These are phyloP conservation scores for Celoporthe dispersa DNA, from an alignment of 2,329 filamentous ascomycete species.

Conservation along the genomic window DNA sequence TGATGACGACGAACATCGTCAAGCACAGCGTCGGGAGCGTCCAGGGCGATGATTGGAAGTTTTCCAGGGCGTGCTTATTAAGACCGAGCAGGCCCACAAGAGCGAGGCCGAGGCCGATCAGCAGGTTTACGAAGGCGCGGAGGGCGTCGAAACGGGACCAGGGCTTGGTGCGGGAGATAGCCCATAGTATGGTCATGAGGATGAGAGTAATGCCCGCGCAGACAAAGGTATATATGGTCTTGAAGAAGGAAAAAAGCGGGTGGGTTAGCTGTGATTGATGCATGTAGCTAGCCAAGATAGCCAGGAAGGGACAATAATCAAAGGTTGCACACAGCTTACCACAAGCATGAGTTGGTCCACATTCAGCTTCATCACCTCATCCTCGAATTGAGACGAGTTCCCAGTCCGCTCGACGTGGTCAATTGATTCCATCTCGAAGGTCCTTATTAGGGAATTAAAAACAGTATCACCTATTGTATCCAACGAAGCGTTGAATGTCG, in stretches of 20 bases:
- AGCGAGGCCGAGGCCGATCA: conserved; percentile 33
- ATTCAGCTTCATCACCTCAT: conserved; percentile 21
- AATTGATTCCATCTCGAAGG: conserved; percentile 33
- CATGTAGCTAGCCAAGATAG: neutral
- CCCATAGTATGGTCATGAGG: conserved; percentile 34
- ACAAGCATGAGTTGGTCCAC: conserved; percentile 26
- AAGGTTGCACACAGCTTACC: conserved; percentile 19
- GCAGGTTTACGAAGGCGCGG: conserved; percentile 32
- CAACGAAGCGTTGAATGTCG: neutral
- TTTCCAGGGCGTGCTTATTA: conserved; percentile 12
- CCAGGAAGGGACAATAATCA: neutral
- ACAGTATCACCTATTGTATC: conserved; percentile 15
- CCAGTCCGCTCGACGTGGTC: conserved; percentile 13
- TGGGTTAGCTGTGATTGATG: neutral
- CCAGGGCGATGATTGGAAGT: conserved; percentile 32
- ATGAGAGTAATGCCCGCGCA: conserved; percentile 34
- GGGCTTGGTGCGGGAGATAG: conserved; percentile 28
- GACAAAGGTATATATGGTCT: conserved; percentile 33
- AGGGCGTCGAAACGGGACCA: conserved; percentile 31
- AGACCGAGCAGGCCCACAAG: conserved; percentile 32
- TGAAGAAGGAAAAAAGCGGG: neutral
- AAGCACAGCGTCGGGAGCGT: conserved; percentile 36
- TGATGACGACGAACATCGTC: conserved; percentile 34
- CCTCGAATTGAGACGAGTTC: conserved; percentile 19
- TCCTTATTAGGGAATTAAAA: conserved; percentile 33